Evolutionary conservation across 345 rosid genomes (phyloP), one percentile per base, ranked within the genome.

Genomic region (Syzygium oleosum): DNA sequence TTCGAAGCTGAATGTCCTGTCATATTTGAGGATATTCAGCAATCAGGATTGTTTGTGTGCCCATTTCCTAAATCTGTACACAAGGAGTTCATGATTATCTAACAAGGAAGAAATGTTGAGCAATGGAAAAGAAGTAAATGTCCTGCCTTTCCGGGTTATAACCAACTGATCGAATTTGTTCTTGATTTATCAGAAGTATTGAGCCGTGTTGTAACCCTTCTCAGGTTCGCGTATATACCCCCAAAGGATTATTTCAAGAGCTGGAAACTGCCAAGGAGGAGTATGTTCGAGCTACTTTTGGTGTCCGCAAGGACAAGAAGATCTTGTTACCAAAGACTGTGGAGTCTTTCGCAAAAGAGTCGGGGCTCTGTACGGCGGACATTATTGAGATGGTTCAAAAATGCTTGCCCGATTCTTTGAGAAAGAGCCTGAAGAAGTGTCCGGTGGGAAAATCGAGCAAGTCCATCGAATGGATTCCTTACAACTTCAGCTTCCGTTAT

Each of bases 251-350:
- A 86, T 89, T 89, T 78, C 98, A 96, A 88, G 99, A 98, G 91
- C 95, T 98, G 41, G 96, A 94, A 87, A 91, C 92, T 54, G 98
- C 99, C 7, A 96, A 95, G 93, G 99, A 94, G 89, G 99, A 96
- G 89, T 98, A 95, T 88, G 92, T 96, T 65, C 94, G 97, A 51
- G 96, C 97, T 87, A 94, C 94, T 79, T 90, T 98, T 77, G 94
- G 97, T 14, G 25, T 94, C 25, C 94, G 92, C 29, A 96, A 94
- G 85, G 97, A 96, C 87, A 94, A 93, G 90, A 98, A 95, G 92
- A 91, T 96, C 85, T 91, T 93, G 54, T 88, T 98, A 51, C 99
- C 99, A 6, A 98, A 96, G 96, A 91, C 94, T 55, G 90, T 98
- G 54, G 98, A 96, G 85, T 92, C 95, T 55, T 98, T 90, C 38